Evolutionary conservation across 371 early-diverging fungal species (phyloP).

Genomic region (Dichotomocladium elegans): DNA sequence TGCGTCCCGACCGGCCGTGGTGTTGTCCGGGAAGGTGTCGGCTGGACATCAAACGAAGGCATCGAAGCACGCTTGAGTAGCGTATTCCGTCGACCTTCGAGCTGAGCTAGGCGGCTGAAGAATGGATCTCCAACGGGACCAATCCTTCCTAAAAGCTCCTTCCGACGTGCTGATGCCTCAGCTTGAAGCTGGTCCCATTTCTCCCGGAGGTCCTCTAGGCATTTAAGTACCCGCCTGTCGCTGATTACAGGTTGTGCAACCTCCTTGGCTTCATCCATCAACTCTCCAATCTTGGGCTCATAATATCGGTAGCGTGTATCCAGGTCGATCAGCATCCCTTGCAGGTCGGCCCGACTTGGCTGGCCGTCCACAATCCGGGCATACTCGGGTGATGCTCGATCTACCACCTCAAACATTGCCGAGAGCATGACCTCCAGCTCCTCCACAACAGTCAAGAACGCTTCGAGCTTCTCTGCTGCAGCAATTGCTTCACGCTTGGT

Average conservation of each 20-base stretch:
- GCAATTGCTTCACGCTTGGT: conserved; percentile 37
- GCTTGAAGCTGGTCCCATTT: conserved; percentile 49
- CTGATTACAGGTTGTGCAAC: conserved; percentile 39
- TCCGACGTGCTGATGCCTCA: conserved; percentile 41
- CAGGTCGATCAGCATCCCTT: conserved; percentile 52
- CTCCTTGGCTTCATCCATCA: conserved; percentile 40
- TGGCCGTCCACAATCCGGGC: conserved; percentile 26
- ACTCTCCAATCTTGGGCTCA: conserved; percentile 48
- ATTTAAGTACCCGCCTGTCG: conserved; percentile 48
- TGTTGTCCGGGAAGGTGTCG: conserved; percentile 23
- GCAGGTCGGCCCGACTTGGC: conserved; percentile 46
- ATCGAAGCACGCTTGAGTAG: conserved; percentile 18
- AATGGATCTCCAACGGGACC: conserved; percentile 25
- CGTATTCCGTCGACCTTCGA: conserved; percentile 16
- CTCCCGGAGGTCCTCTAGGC: conserved; percentile 32
- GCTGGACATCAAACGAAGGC: conserved; percentile 22
- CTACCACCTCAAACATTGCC: conserved; percentile 43
- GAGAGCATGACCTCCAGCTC: conserved; percentile 44
- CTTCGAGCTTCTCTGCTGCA: conserved; percentile 39
- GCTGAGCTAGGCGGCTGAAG: conserved; percentile 9
- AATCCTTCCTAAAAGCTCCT: conserved; percentile 35
- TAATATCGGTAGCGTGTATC: conserved; percentile 54
- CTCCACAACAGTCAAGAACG: conserved; percentile 42
- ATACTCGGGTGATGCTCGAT: conserved; percentile 31
- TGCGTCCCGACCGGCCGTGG: conserved; percentile 22